Evolutionary conservation across 345 rosid genomes (phyloP).

Genomic region (Mallotus nudiflorus): DNA sequence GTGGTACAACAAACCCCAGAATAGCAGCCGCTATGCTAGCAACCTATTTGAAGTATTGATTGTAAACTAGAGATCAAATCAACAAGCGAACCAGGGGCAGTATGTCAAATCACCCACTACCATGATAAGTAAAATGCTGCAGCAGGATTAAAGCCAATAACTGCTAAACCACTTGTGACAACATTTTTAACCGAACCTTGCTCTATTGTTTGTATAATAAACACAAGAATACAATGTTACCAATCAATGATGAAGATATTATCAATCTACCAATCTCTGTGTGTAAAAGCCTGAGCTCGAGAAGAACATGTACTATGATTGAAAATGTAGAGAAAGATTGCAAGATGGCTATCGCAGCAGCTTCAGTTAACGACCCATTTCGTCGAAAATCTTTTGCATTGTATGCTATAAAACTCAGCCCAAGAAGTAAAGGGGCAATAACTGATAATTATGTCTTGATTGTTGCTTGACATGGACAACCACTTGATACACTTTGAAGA

Average conservation of each 20-base stretch:
- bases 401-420: neutral
- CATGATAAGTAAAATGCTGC: slow-evolving; percentile 22
- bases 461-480: no score
- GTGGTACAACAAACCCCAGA: slow-evolving; percentile 42
- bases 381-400: neutral
- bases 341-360: neutral
- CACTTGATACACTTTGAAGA: no score
- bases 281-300: neutral
- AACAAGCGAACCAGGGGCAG: slow-evolving; percentile 35
- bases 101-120: slow-evolving; percentile 35
- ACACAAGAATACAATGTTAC: neutral
- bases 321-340: slow-evolving; percentile 36
- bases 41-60: slow-evolving; percentile 11
- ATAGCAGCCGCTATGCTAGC: slow-evolving; percentile 25
- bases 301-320: neutral
- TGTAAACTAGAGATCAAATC: slow-evolving; percentile 5
- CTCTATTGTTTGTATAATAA: no score
- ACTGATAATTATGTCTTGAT: no score
- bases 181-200: neutral
- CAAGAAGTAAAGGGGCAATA: neutral
- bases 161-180: neutral
- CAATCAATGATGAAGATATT: neutral
- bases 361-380: neutral
- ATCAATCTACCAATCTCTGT: neutral
- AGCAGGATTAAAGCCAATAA: neutral